Percentiles rank a stretch among this genome's conserved stretches.
phyloP scores from a whole-genome alignment of 2,329 filamentous ascomycete genomes.

The Scedosporium minutisporum region DNA sequence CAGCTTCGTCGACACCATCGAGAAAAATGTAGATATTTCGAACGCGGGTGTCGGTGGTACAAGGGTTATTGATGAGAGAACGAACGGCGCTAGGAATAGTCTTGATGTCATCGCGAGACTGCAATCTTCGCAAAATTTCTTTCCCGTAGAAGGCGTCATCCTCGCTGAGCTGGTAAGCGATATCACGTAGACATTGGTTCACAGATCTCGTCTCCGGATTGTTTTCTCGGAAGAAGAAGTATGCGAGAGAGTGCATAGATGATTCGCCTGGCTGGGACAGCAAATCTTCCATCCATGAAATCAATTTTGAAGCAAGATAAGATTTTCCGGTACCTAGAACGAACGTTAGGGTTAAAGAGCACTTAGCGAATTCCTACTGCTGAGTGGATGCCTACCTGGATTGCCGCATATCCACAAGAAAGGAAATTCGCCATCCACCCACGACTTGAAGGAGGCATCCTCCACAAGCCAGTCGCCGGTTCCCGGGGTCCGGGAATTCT shows the following conservation, averaged over 20 bases:
- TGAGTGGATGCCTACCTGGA: conserved; percentile 19
- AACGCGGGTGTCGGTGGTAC: conserved; percentile 20
- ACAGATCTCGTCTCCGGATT: conserved; percentile 35
- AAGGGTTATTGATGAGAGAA: conserved; percentile 29
- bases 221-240: conserved; percentile 39
- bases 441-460: conserved; percentile 27
- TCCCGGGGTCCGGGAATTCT: conserved; percentile 25
- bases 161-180: conserved; percentile 37
- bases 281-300: conserved; percentile 27
- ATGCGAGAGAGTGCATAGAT: conserved; percentile 22
- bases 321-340: conserved; percentile 33
- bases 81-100: conserved; percentile 34
- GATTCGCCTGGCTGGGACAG: conserved; percentile 17
- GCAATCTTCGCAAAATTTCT: conserved; percentile 23
- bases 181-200: conserved; percentile 32
- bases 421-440: conserved; percentile 26
- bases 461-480: conserved; percentile 37
- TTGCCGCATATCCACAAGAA: conserved; percentile 35
- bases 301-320: conserved; percentile 31
- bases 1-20: conserved; percentile 37
- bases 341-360: neutral
- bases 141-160: conserved; percentile 34
- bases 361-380: neutral
- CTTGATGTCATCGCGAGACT: conserved; percentile 29
- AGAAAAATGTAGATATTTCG: conserved; percentile 32